Conservation (phyloP, 176 grass and related monocot genomes). For the Zoysia japonica region DNA sequence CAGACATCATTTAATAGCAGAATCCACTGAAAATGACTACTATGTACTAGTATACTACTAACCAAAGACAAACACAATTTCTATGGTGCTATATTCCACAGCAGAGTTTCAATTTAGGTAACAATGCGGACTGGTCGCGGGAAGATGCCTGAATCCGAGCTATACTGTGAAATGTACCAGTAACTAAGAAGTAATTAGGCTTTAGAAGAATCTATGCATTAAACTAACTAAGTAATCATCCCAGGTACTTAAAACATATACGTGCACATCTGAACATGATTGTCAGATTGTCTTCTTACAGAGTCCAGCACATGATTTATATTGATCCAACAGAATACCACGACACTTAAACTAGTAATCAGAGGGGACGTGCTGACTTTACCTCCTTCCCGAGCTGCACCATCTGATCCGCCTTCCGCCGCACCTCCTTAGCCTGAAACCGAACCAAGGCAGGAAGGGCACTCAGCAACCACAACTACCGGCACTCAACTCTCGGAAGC, state of each 20-base stretch:
- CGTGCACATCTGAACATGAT: neutral
- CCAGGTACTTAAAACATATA: neutral
- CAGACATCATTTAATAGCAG: neutral
- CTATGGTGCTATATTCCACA: neutral
- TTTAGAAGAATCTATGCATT: neutral
- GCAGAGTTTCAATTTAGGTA: neutral
- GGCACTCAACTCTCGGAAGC: neutral
- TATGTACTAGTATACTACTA: too few relatives aligned
- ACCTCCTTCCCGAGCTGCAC: slow-evolving; percentile 96
- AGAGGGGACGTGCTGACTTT: neutral
- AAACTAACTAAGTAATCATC: neutral
- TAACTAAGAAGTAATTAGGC: neutral
- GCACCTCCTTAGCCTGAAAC: slow-evolving; percentile 89
- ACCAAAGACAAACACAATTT: neutral
- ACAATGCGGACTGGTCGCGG: neutral
- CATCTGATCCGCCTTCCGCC: slow-evolving; percentile 91
- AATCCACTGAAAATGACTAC: neutral
- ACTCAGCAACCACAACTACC: neutral
- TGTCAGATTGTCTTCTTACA: neutral
- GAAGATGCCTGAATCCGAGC: neutral
- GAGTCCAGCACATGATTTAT: neutral
- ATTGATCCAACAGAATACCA: neutral
- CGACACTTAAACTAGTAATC: neutral
- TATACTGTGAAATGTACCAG: neutral
- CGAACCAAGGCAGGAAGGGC: neutral